These are phyloP conservation scores for Cronartium quercuum DNA, from an alignment of 1,284 basidiomycete species.

Conservation along the genomic window DNA sequence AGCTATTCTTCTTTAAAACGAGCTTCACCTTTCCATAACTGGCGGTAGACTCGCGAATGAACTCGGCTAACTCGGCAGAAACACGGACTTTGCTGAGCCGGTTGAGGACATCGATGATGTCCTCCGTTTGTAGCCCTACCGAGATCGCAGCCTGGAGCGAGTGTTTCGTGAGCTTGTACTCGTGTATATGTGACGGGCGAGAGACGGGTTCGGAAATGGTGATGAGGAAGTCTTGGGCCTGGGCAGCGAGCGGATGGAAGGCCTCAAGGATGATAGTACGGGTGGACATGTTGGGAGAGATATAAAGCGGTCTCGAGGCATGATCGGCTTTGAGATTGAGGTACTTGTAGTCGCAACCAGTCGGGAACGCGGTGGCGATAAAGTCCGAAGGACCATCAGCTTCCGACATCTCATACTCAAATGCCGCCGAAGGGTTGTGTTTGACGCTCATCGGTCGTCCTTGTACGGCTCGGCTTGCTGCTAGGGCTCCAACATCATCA, in stretches of 20 bases:
- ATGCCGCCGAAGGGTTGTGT: slow-evolving; percentile 6
- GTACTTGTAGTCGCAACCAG: slow-evolving; percentile 64
- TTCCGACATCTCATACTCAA: neutral
- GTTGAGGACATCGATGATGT: slow-evolving; percentile 83
- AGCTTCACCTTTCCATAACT: slow-evolving; percentile 97
- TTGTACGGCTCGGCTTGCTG: slow-evolving; percentile 2
- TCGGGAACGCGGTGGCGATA: slow-evolving; percentile 26
- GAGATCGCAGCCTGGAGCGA: slow-evolving; percentile 98
- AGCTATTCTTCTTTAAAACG: slow-evolving; percentile 92
- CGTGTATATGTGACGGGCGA: slow-evolving; percentile 94
- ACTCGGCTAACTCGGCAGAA: slow-evolving; percentile 69
- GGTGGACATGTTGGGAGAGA: slow-evolving; percentile 69
- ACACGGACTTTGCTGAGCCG: slow-evolving; percentile 60
- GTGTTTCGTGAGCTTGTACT: slow-evolving; percentile 97
- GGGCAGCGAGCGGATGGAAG: slow-evolving; percentile 91
- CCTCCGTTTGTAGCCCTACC: slow-evolving; percentile 92
- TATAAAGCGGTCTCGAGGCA: slow-evolving; percentile 82
- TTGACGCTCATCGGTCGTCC: slow-evolving; percentile 22
- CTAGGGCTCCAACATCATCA: neutral
- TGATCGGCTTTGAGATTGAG: slow-evolving; percentile 82
- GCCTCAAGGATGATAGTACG: slow-evolving; percentile 93
- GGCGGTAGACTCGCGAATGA: slow-evolving; percentile 81
- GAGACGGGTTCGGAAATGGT: slow-evolving; percentile 98
- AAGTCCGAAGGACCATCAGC: slow-evolving; percentile 1
- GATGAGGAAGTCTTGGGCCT: slow-evolving; percentile 96